A percentile compares a stretch with the other conserved stretches of the same genome.
Conservation (phyloP, 441 rosid genomes). For the Erodium trifolium region DNA sequence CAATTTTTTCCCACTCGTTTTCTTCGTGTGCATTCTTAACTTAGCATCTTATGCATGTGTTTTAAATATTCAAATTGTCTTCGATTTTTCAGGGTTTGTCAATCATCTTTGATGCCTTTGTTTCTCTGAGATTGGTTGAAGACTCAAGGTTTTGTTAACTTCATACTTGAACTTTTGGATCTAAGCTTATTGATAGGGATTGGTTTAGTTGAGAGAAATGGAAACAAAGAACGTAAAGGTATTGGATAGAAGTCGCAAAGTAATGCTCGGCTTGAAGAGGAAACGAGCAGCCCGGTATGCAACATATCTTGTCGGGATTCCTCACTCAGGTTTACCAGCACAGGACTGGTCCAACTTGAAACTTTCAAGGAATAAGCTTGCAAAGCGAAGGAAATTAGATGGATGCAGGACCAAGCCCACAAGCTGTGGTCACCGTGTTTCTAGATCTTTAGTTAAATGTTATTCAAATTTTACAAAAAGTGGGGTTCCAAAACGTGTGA, state of each 20-base stretch:
- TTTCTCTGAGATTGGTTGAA: conserved; percentile 25
- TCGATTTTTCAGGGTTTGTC: conserved; percentile 28
- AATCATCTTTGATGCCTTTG: conserved; percentile 17
- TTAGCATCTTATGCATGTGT: not conserved
- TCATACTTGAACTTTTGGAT: conserved; percentile 32
- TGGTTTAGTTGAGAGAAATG: conserved; percentile 55
- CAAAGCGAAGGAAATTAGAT: conserved; percentile 47
- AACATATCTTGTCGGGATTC: conserved; percentile 18
- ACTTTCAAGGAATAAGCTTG: conserved; percentile 22
- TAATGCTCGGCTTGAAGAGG: conserved; percentile 47
- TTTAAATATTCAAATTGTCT: not conserved
- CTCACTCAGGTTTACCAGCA: conserved; percentile 28
- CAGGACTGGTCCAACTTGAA: conserved; percentile 29
- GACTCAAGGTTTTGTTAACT: conserved; percentile 26
- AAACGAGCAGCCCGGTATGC: conserved; percentile 37
- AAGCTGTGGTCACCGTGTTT: conserved; percentile 27
- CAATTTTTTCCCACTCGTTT: too few relatives aligned
- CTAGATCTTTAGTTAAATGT: conserved; percentile 46
- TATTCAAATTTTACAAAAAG: conserved; percentile 66
- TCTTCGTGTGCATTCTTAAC: too few relatives aligned
- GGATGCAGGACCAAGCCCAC: conserved; percentile 25
- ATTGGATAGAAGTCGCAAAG: conserved; percentile 53
- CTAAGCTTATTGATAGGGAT: conserved; percentile 46
- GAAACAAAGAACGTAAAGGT: conserved; percentile 59
- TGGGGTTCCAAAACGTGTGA: conserved; percentile 55